These are phyloP conservation scores for Letharia columbiana DNA, from an alignment of 495 filamentous ascomycete species.

Conservation along the genomic window DNA sequence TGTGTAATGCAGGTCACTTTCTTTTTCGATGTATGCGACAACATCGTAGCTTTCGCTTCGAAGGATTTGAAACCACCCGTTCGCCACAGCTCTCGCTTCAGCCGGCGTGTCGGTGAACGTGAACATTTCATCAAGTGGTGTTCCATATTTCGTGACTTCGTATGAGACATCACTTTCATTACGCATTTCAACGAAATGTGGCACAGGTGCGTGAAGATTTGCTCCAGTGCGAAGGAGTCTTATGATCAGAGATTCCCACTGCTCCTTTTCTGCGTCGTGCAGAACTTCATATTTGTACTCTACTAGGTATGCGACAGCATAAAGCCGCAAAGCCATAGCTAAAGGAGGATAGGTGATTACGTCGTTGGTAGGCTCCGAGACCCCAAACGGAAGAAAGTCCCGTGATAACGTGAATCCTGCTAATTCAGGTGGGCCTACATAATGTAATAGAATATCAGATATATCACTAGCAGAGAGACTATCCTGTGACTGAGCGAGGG, in stretches of 20 bases:
- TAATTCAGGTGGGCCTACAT: too few species aligned
- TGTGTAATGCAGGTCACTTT: background rate
- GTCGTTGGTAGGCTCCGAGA: too few species aligned
- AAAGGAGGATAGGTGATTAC: too few species aligned
- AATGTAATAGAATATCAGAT: too few species aligned
- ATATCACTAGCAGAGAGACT: too few species aligned
- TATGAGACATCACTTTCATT: background rate
- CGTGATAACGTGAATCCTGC: too few species aligned
- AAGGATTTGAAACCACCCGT: background rate
- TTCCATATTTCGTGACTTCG: background rate
- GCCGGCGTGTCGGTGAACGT: fast-evolving
- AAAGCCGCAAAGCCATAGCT: too few species aligned
- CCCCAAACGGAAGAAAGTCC: too few species aligned
- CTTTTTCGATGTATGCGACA: background rate
- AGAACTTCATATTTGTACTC: background rate
- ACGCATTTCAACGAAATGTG: too few species aligned
- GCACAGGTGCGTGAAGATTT: background rate
- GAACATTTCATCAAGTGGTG: background rate
- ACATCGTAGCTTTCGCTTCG: background rate
- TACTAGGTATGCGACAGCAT: too few species aligned
- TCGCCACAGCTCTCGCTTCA: background rate
- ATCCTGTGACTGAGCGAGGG: too few species aligned
- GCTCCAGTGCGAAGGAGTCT: background rate
- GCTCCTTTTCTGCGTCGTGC: fast-evolving
- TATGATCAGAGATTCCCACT: background rate